Percentiles rank a stretch among this genome's conserved stretches.
These are phyloP conservation scores for Chalciporus sphaerocephalus DNA, from an alignment of 768 basidiomycete genomes.

Conservation along the genomic window DNA sequence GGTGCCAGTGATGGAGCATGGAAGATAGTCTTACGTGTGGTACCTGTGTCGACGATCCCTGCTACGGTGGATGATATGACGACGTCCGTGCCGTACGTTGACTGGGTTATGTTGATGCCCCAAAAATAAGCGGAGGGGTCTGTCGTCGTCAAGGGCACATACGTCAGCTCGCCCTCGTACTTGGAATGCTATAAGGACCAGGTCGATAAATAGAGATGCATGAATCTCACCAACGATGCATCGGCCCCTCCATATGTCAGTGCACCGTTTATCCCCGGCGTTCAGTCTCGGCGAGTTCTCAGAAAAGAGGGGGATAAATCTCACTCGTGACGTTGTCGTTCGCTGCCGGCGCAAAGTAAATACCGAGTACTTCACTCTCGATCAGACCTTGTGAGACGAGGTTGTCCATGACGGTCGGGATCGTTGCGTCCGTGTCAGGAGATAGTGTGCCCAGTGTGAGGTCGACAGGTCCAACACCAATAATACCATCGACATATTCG, in stretches of 20 bases:
- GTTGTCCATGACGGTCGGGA: constrained; percentile 22
- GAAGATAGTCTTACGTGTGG: constrained; percentile 13
- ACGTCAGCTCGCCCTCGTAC: constrained; percentile 20
- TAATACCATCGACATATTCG: constrained; percentile 17
- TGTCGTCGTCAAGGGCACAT: constrained; percentile 27
- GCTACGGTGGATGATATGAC: constrained; percentile 19
- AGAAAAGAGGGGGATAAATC: not conserved
- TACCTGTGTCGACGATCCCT: constrained; percentile 29
- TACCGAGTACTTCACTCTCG: constrained; percentile 11
- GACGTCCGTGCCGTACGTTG: constrained; percentile 9
- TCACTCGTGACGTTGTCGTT: constrained; percentile 6
- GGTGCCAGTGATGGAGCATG: too few relatives aligned
- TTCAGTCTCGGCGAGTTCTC: not conserved
- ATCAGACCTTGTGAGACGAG: constrained; percentile 14
- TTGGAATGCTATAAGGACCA: constrained; percentile 1
- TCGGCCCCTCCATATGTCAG: constrained; percentile 26
- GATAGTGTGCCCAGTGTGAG: constrained; percentile 4
- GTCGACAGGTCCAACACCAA: constrained; percentile 17
- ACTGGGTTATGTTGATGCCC: constrained; percentile 26
- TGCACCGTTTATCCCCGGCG: constrained; percentile 19
- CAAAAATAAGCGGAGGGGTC: constrained; percentile 23
- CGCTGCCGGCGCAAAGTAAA: constrained; percentile 16
- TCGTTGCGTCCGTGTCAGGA: not conserved
- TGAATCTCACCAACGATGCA: constrained; percentile 11
- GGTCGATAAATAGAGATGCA: not conserved